Percentiles rank a stretch among this genome's conserved stretches.
Evolutionary conservation across 805 yeast species (phyloP).

Genomic region (Ogataea polymorpha): DNA sequence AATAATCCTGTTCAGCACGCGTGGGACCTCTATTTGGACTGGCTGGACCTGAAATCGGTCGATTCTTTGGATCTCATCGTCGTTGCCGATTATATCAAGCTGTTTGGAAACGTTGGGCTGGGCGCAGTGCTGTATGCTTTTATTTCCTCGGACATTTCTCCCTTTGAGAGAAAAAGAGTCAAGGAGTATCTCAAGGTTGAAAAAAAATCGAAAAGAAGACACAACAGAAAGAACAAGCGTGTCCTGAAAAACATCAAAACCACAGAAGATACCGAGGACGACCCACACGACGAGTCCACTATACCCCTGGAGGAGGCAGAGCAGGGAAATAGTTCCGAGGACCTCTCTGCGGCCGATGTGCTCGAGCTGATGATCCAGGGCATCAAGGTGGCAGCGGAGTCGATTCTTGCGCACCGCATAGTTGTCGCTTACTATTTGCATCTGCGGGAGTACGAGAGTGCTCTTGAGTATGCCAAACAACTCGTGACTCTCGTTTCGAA

Average conservation of each 20-base stretch:
- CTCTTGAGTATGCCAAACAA: conserved; percentile 54
- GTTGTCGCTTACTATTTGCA: conserved; percentile 58
- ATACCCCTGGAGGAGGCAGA: conserved; percentile 12
- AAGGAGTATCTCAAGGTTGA: conserved; percentile 21
- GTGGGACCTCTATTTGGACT: conserved; percentile 74
- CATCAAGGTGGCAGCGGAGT: conserved; percentile 31
- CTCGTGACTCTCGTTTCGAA: conserved; percentile 58
- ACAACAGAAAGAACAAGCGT: conserved; percentile 16
- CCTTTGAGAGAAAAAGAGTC: conserved; percentile 42
- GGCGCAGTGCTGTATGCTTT: conserved; percentile 59
- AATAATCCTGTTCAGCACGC: conserved; percentile 58
- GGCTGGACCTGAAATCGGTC: conserved; percentile 56
- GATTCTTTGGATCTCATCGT: conserved; percentile 45
- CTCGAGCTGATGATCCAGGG: conserved; percentile 40
- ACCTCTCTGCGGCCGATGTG: conserved; percentile 36
- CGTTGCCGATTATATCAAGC: conserved; percentile 48
- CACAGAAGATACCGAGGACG: conserved; percentile 22
- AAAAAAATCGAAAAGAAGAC: conserved; percentile 2
- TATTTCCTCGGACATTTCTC: conserved; percentile 64
- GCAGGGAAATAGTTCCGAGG: conserved; percentile 13
- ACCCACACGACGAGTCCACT: conserved; percentile 20
- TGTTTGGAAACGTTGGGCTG: conserved; percentile 60
- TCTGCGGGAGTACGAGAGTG: conserved; percentile 59
- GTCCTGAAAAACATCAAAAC: conserved; percentile 14
- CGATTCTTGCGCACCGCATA: conserved; percentile 65